Evolutionary conservation across 2,329 filamentous ascomycete genomes (phyloP).

Genomic region (Xylariaceae sp.): DNA sequence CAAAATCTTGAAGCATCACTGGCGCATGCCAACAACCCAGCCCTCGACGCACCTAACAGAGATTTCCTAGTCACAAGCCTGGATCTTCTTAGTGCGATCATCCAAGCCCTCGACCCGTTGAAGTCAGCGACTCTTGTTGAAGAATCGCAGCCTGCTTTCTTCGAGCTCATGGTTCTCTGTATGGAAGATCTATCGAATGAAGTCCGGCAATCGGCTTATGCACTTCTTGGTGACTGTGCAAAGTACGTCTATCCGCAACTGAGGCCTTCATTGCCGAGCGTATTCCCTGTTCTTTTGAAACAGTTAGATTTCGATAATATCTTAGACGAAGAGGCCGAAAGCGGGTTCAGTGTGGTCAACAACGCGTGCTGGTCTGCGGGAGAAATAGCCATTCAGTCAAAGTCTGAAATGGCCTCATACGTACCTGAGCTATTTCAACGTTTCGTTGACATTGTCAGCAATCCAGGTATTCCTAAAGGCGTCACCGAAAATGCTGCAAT

Average conservation of each 20-base stretch:
- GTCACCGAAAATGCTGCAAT: slow-evolving; percentile 95
- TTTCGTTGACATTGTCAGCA: slow-evolving; percentile 82
- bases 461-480: slow-evolving; percentile 83
- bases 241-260: slow-evolving; percentile 89
- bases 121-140: slow-evolving; percentile 80
- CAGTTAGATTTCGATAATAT: slow-evolving; percentile 85
- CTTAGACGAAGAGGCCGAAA: slow-evolving; percentile 80
- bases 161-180: slow-evolving; percentile 87
- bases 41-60: slow-evolving; percentile 84
- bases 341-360: slow-evolving; percentile 90
- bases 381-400: slow-evolving; percentile 85
- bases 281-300: slow-evolving; percentile 82
- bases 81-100: slow-evolving; percentile 89
- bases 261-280: slow-evolving; percentile 71
- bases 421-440: slow-evolving; percentile 78
- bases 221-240: slow-evolving; percentile 90
- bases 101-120: slow-evolving; percentile 80
- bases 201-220: slow-evolving; percentile 94
- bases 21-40: slow-evolving; percentile 70
- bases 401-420: slow-evolving; percentile 77
- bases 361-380: slow-evolving; percentile 98
- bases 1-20: slow-evolving; percentile 85
- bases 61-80: slow-evolving; percentile 96
- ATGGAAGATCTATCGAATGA: slow-evolving; percentile 92
- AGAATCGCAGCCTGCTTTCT: slow-evolving; percentile 81